Conservation (phyloP, 129 eudicot species). For the Flaveria trinervia region DNA sequence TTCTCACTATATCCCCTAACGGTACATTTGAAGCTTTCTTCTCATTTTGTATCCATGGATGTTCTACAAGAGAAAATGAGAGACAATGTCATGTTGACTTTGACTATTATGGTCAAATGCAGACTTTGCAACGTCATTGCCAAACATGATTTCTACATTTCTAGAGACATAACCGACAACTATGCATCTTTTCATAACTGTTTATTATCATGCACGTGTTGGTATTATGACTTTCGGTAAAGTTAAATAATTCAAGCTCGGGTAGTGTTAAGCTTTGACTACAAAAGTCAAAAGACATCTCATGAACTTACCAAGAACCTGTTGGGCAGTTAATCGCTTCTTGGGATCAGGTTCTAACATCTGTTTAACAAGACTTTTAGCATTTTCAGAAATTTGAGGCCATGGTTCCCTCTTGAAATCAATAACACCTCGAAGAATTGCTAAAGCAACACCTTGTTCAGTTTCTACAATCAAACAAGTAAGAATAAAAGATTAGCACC, state of each 20-base stretch:
- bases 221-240: not conserved
- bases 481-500: not conserved
- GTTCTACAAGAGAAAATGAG: slow-evolving; percentile 50
- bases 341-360: slow-evolving; percentile 91
- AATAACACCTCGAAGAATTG: slow-evolving; percentile 75
- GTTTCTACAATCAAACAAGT: slow-evolving; percentile 54
- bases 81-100: not conserved
- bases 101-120: slow-evolving; percentile 12
- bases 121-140: not conserved
- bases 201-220: not conserved
- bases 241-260: not conserved
- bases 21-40: slow-evolving; percentile 97
- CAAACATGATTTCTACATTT: not conserved
- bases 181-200: not conserved
- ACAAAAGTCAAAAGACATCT: not conserved
- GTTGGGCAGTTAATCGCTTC: slow-evolving; percentile 90
- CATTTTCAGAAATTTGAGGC: slow-evolving; percentile 92
- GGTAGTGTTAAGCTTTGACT: slow-evolving; percentile 4
- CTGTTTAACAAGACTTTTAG: slow-evolving; percentile 83
- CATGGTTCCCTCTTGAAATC: slow-evolving; percentile 99
- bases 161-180: not conserved
- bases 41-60: slow-evolving; percentile 91
- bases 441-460: slow-evolving; percentile 98
- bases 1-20: slow-evolving; percentile 91
- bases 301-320: slow-evolving; percentile 80